Percentiles rank a stretch among this genome's conserved stretches.
Conservation (phyloP, 2,329 filamentous ascomycete species). For the Xylaria arbuscula region DNA sequence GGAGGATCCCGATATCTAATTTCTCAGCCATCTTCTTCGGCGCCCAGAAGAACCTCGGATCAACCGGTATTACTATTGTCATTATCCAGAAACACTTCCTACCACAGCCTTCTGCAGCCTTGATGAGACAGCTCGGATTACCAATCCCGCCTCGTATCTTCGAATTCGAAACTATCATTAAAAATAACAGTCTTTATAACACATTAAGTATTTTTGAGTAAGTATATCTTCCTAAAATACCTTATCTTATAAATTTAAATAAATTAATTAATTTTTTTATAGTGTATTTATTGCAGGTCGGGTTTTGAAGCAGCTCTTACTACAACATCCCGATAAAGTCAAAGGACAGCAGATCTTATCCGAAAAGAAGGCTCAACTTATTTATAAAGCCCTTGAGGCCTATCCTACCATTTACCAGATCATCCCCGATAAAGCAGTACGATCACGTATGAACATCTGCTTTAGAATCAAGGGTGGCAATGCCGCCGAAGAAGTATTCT, state of each 20-base stretch:
- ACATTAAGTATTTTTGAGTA: conserved; percentile 92
- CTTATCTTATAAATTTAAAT: conserved; percentile 1
- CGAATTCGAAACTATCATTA: conserved; percentile 84
- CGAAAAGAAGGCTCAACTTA: conserved; percentile 76
- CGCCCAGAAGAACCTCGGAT: conserved; percentile 93
- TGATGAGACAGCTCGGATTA: conserved; percentile 79
- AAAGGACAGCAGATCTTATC: conserved; percentile 80
- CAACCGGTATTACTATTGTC: conserved; percentile 85
- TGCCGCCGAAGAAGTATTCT: conserved; percentile 81
- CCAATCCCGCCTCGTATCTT: conserved; percentile 84
- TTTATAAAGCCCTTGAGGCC: conserved; percentile 82
- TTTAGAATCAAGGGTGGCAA: conserved; percentile 77
- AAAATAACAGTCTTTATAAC: conserved; percentile 96
- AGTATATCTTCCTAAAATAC: conserved; percentile 1
- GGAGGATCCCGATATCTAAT: conserved; percentile 79
- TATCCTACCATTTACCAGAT: conserved; percentile 78
- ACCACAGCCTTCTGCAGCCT: conserved; percentile 74
- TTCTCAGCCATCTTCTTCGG: conserved; percentile 90
- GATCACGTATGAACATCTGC: conserved; percentile 95
- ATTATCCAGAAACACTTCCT: conserved; percentile 86
- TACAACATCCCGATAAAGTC: conserved; percentile 74
- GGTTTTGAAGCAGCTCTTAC: conserved; percentile 81
- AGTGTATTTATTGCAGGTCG: conserved; percentile 91
- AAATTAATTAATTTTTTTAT: conserved; percentile 1
- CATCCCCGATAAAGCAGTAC: conserved; percentile 78